Evolutionary conservation across 1,139 yeast genomes (phyloP).

Genomic region (Geotrichum australiense): DNA sequence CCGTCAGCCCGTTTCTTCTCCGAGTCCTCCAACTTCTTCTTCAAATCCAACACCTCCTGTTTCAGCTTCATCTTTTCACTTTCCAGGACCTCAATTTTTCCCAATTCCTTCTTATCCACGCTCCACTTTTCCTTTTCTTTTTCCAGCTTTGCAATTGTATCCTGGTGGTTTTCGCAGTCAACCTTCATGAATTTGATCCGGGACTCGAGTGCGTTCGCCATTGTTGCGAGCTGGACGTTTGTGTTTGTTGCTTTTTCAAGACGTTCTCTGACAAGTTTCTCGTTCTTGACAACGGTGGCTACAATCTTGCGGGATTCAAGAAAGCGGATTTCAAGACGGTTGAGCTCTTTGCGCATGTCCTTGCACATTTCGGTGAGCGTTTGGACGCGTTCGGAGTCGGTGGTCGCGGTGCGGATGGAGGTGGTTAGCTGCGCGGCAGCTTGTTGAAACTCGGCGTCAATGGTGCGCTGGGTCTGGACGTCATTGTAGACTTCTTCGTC

Average conservation of each 20-base stretch:
- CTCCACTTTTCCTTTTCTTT: not conserved
- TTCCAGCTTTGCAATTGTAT: slow-evolving; percentile 1
- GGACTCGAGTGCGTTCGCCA: slow-evolving; percentile 11
- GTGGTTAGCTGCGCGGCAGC: no score
- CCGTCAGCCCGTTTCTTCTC: not conserved
- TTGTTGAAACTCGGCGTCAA: slow-evolving; percentile 5
- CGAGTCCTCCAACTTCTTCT: not conserved
- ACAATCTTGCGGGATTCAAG: slow-evolving; percentile 8
- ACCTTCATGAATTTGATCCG: slow-evolving; percentile 11
- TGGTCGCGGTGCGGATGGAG: not conserved
- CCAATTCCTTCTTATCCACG: not conserved
- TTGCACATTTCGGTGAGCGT: slow-evolving; percentile 6
- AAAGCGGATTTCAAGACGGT: slow-evolving; percentile 10
- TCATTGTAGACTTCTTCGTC: slow-evolving; percentile 23
- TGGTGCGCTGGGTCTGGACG: slow-evolving; percentile 17
- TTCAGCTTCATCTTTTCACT: not conserved
- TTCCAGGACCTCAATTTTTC: not conserved
- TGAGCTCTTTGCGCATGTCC: slow-evolving; percentile 2
- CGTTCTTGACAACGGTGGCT: slow-evolving; percentile 5
- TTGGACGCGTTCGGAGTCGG: not conserved
- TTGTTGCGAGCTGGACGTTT: slow-evolving; percentile 9
- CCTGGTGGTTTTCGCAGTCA: slow-evolving; percentile 11
- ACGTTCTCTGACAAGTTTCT: slow-evolving; percentile 1
- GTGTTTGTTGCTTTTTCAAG: slow-evolving; percentile 5
- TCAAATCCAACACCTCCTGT: not conserved